phyloP scores from a whole-genome alignment of 2,329 filamentous ascomycete genomes.

The Alternaria gaisen region DNA sequence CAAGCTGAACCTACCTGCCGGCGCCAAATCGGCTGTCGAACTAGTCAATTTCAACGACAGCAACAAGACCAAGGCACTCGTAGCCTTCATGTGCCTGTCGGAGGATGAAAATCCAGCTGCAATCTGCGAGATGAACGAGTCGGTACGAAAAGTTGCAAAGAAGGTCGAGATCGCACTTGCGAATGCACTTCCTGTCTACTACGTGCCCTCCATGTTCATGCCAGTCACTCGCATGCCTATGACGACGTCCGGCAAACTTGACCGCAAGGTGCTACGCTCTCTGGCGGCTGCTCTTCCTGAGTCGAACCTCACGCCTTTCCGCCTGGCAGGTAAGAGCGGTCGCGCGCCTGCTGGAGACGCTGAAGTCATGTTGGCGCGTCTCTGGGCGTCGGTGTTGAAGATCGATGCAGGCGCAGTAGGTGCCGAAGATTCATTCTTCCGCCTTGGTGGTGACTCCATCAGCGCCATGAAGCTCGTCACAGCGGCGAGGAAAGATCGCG shows the following conservation, averaged over 20 bases:
- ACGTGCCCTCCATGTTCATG: slow-evolving; percentile 57
- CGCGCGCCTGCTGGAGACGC: slow-evolving; percentile 35
- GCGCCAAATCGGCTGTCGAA: slow-evolving; percentile 56
- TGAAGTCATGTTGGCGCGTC: slow-evolving; percentile 33
- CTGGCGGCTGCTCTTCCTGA: slow-evolving; percentile 48
- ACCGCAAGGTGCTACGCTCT: slow-evolving; percentile 51
- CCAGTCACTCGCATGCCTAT: slow-evolving; percentile 54
- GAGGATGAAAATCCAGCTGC: slow-evolving; percentile 37
- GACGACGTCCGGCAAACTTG: slow-evolving; percentile 55
- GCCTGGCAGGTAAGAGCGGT: slow-evolving; percentile 43
- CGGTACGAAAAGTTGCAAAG: slow-evolving; percentile 30
- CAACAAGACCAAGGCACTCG: slow-evolving; percentile 39
- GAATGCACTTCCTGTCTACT: slow-evolving; percentile 51
- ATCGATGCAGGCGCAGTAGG: slow-evolving; percentile 52
- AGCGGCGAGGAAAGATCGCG: slow-evolving; percentile 51
- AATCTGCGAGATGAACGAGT: slow-evolving; percentile 34
- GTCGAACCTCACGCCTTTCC: slow-evolving; percentile 32
- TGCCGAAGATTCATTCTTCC: slow-evolving; percentile 58
- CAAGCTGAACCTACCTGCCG: slow-evolving; percentile 45
- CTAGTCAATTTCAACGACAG: slow-evolving; percentile 44
- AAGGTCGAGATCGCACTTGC: slow-evolving; percentile 38
- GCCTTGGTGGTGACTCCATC: slow-evolving; percentile 58
- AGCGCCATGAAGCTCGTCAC: slow-evolving; percentile 57
- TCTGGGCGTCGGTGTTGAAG: slow-evolving; percentile 54
- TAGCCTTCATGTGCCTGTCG: slow-evolving; percentile 39